These are phyloP conservation scores for Talaromyces adpressus DNA, from an alignment of 495 filamentous ascomycete genomes.

Conservation along the genomic window DNA sequence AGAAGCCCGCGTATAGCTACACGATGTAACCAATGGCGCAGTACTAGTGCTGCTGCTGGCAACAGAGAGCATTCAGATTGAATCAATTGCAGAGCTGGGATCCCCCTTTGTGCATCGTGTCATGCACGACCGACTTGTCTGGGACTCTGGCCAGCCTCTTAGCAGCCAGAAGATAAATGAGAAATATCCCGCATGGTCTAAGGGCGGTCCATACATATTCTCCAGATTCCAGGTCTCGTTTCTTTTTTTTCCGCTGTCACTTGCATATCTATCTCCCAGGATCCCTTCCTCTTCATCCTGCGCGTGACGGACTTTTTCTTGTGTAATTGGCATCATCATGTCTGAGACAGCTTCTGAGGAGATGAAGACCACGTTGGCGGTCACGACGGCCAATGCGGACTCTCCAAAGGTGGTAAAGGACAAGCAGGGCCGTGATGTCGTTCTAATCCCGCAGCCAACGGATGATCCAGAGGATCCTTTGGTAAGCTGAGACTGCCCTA, in stretches of 20 bases:
- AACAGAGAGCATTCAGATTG: not conserved
- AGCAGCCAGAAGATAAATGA: not conserved
- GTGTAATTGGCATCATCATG: not conserved
- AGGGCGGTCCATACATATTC: not conserved
- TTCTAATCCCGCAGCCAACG: slow-evolving; percentile 41
- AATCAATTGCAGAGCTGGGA: not conserved
- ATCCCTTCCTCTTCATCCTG: not conserved
- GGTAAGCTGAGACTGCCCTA: slow-evolving; percentile 12
- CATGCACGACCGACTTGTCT: not conserved
- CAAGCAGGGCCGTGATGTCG: slow-evolving; percentile 18
- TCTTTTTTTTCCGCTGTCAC: not conserved
- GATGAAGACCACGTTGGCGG: not conserved
- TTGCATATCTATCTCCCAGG: not conserved
- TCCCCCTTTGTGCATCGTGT: not conserved
- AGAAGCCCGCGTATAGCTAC: not conserved
- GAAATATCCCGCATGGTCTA: not conserved
- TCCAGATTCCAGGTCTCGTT: not conserved
- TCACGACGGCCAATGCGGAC: not conserved
- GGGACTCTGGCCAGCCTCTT: not conserved
- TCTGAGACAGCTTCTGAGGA: not conserved
- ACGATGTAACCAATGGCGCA: not conserved
- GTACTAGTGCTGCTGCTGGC: not conserved
- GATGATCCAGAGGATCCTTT: slow-evolving; percentile 40
- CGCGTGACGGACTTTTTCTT: not conserved
- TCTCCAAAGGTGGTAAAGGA: not conserved